phyloP scores from a whole-genome alignment of 441 rosid species.

The Mallotus japonicus region DNA sequence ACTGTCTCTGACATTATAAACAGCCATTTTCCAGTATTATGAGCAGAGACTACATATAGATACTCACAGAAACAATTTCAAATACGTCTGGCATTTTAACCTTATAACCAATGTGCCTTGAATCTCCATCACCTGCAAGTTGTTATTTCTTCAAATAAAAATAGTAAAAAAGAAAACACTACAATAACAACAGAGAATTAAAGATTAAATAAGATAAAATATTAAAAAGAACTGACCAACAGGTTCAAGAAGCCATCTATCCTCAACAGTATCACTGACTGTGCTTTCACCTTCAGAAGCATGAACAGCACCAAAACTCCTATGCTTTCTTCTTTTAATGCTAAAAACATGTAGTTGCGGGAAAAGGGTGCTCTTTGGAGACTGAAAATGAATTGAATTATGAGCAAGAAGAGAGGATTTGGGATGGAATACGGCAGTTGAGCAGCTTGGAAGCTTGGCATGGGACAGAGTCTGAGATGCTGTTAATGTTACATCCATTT shows the following conservation, averaged over 20 bases:
- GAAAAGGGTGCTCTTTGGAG: conserved; percentile 21
- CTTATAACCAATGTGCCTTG: conserved; percentile 72
- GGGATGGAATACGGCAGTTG: conserved; percentile 33
- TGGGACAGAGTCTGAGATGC: conserved; percentile 32
- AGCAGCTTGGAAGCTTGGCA: conserved; percentile 33
- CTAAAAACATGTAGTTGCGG: conserved; percentile 23
- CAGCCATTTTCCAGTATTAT: no score
- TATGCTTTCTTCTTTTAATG: conserved; percentile 29
- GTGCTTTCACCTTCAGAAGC: conserved; percentile 47
- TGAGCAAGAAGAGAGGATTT: conserved; percentile 32
- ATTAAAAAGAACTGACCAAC: conserved; percentile 43
- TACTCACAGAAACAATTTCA: conserved; percentile 69
- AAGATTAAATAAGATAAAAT: no score
- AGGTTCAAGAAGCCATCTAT: conserved; percentile 80
- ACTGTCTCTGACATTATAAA: no score
- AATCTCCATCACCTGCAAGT: conserved; percentile 79
- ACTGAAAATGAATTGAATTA: conserved; percentile 26
- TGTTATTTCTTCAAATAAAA: background rate
- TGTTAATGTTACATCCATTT: conserved; percentile 38
- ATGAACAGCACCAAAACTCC: conserved; percentile 27
- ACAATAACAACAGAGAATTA: no score
- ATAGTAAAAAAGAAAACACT: background rate
- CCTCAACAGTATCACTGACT: conserved; percentile 33
- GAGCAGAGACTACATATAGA: background rate
- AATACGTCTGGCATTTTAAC: conserved; percentile 69